phyloP scores from a whole-genome alignment of 2,329 filamentous ascomycete species.

The Aspergillus terreus region DNA sequence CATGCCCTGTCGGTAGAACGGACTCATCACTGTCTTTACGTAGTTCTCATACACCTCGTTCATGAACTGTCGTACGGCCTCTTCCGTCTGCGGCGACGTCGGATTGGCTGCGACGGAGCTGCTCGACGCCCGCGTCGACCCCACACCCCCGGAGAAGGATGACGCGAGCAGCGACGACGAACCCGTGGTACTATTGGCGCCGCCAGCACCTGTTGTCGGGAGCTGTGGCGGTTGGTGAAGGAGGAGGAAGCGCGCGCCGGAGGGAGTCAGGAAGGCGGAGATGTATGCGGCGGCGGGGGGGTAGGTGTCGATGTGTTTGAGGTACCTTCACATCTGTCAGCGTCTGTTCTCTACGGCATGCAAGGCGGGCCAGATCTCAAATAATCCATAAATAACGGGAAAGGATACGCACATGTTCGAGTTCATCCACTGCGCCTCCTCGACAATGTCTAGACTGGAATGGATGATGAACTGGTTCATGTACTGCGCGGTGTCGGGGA shows the following conservation, averaged over 20 bases:
- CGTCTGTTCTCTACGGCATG: not conserved
- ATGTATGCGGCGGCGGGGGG: constrained; percentile 80
- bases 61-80: constrained; percentile 94
- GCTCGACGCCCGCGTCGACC: constrained; percentile 47
- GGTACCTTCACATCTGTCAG: constrained; percentile 60
- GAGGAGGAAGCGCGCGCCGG: constrained; percentile 89
- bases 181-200: constrained; percentile 15
- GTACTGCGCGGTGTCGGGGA: constrained; percentile 81
- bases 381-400: not conserved
- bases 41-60: constrained; percentile 93
- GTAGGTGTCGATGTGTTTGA: constrained; percentile 95
- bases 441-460: constrained; percentile 87
- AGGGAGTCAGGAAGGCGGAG: constrained; percentile 88
- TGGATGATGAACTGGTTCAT: constrained; percentile 98
- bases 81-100: constrained; percentile 84
- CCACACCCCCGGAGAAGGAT: constrained; percentile 19
- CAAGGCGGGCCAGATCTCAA: no score
- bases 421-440: constrained; percentile 91
- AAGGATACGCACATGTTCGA: constrained; percentile 65
- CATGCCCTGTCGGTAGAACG: constrained; percentile 85
- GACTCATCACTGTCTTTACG: constrained; percentile 96
- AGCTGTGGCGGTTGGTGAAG: constrained; percentile 72
- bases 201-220: constrained; percentile 18
- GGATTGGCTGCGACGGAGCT: constrained; percentile 80
- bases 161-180: constrained; percentile 29